Conservation (phyloP, 257 asterid species). For the Nicotiana obtusifolia region DNA sequence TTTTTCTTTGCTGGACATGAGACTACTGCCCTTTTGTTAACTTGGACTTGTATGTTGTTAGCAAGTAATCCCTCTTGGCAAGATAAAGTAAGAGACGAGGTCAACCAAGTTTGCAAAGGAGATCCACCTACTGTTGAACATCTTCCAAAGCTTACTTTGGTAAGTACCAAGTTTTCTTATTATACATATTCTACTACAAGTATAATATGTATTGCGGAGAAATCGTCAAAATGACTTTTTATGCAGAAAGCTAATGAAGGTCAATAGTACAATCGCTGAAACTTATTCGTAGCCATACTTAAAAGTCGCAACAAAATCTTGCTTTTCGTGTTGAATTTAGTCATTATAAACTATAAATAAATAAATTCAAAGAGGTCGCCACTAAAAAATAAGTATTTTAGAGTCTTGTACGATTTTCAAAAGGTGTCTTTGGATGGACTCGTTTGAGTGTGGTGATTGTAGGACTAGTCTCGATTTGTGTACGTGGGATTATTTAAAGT, state of each 20-base stretch:
- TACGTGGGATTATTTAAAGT: too few relatives aligned
- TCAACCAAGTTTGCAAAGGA: conserved; percentile 50
- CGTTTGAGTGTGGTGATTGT: too few relatives aligned
- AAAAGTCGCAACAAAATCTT: too few relatives aligned
- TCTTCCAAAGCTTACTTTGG: conserved; percentile 69
- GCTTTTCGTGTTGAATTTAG: background rate
- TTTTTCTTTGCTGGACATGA: conserved; percentile 98
- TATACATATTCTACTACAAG: too few relatives aligned
- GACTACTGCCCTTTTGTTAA: conserved; percentile 77
- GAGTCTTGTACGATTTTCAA: too few relatives aligned
- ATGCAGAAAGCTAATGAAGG: too few relatives aligned
- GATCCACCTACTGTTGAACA: conserved; percentile 49
- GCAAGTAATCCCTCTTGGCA: conserved; percentile 82
- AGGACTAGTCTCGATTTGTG: too few relatives aligned
- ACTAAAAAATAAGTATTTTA: too few relatives aligned
- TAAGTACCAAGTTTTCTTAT: conserved; percentile 10
- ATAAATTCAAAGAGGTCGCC: too few relatives aligned
- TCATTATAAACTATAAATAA: background rate
- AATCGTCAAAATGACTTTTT: too few relatives aligned
- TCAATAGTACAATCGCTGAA: background rate
- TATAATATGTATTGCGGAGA: too few relatives aligned
- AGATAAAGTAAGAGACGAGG: conserved; percentile 55
- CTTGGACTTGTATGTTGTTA: conserved; percentile 89
- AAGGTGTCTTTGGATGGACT: too few relatives aligned
- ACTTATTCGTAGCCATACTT: background rate